A percentile compares a stretch with the other conserved stretches of the same genome.
These are phyloP conservation scores for Halophytophthora polymorphica DNA, from an alignment of 352 stramenopile species.

Conservation along the genomic window DNA sequence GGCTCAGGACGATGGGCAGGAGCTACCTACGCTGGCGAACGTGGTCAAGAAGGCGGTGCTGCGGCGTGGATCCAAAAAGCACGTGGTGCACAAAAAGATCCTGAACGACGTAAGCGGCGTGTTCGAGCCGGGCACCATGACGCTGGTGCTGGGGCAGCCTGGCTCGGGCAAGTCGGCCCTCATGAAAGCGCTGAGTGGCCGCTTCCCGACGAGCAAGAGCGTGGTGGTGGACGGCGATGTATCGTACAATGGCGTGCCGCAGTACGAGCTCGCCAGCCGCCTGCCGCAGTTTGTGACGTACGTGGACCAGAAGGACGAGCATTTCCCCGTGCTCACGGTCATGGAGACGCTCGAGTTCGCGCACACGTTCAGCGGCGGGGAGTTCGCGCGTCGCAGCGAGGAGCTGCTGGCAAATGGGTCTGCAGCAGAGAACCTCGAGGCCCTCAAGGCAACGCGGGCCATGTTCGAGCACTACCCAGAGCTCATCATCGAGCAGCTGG, in stretches of 20 bases:
- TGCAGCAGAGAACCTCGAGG: conserved; percentile 22
- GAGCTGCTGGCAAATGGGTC: conserved; percentile 22
- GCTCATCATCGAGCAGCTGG: conserved; percentile 40
- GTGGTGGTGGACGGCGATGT: conserved; percentile 22
- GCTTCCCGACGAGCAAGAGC: conserved; percentile 24
- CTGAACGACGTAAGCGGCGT: conserved; percentile 21
- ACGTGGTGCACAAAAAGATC: conserved; percentile 32
- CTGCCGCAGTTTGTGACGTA: conserved; percentile 50
- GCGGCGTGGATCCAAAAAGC: conserved; percentile 21
- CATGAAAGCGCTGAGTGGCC: conserved; percentile 27
- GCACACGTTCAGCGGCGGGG: conserved; percentile 64
- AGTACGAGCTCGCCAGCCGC: conserved; percentile 11
- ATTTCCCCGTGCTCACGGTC: conserved; percentile 67
- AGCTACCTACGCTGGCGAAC: conserved; percentile 38
- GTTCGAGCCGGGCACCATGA: conserved; percentile 26
- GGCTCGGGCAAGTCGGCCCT: conserved; percentile 24
- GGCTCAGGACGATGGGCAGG: conserved; percentile 18
- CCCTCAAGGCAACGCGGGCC: conserved; percentile 13
- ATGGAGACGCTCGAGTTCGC: conserved; percentile 40
- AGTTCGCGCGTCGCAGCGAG: conserved; percentile 13
- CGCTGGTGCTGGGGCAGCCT: conserved; percentile 18
- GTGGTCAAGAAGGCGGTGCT: conserved; percentile 21
- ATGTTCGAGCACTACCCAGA: conserved; percentile 36
- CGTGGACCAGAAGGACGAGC: conserved; percentile 42
- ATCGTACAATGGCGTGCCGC: conserved; percentile 31